phyloP scores from a whole-genome alignment of 208 protist species.

The Willaertia magna region DNA sequence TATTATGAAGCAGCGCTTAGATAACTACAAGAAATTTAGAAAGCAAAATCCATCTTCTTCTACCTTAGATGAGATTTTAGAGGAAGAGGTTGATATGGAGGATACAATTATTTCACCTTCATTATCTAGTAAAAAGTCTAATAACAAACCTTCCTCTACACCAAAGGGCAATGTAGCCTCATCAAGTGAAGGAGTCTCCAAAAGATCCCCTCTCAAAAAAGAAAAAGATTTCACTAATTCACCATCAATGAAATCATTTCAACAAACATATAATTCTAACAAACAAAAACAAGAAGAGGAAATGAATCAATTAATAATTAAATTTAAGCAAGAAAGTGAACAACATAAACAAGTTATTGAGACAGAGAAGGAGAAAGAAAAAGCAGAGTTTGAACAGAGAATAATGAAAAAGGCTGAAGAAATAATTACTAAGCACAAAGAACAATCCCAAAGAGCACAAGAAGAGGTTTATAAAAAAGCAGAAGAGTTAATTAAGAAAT shows the following conservation, averaged over 20 bases:
- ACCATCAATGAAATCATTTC: background rate
- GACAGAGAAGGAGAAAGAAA: background rate
- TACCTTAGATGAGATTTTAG: no score
- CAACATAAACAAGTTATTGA: background rate
- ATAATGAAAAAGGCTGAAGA: conserved; percentile 2
- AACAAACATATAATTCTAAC: background rate
- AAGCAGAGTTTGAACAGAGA: background rate
- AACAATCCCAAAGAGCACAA: background rate
- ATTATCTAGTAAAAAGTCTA: no score
- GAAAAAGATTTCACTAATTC: no score
- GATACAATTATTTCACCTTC: no score
- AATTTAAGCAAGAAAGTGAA: background rate
- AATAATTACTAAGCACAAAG: background rate
- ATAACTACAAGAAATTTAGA: no score
- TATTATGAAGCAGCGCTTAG: no score
- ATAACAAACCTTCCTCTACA: background rate
- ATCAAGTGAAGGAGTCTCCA: background rate
- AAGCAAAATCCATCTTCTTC: no score
- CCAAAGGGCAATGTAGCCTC: background rate
- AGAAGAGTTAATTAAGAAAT: background rate
- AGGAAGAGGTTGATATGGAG: no score
- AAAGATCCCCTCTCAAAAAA: background rate
- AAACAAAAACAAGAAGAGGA: background rate
- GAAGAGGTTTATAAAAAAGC: background rate
- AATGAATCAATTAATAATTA: background rate